Conservation (phyloP, 495 filamentous ascomycete species). For the Penicillium odoratum region DNA sequence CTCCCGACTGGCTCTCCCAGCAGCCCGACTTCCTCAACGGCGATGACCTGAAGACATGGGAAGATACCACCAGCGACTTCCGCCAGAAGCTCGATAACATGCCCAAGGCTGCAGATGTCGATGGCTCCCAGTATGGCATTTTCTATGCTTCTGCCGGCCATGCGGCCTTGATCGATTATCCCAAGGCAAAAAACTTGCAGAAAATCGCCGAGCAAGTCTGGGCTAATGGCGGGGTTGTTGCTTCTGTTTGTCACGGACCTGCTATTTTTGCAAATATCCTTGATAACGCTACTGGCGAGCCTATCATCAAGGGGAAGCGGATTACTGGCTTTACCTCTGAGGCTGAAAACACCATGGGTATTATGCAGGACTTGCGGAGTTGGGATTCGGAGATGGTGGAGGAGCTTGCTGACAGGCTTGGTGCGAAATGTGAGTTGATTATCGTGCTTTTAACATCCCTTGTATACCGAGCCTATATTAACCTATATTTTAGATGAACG, state of each 20-base stretch:
- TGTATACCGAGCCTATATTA: neutral
- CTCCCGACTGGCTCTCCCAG: constrained; percentile 44
- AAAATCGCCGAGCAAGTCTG: constrained; percentile 42
- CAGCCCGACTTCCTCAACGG: constrained; percentile 43
- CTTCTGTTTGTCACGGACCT: constrained; percentile 41
- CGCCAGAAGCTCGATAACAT: constrained; percentile 42
- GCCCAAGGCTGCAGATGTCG: constrained; percentile 31
- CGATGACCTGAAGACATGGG: constrained; percentile 36
- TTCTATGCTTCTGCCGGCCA: constrained; percentile 50
- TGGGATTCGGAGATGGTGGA: constrained; percentile 43
- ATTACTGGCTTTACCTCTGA: constrained; percentile 49
- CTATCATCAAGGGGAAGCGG: constrained; percentile 40
- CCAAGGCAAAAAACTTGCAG: constrained; percentile 38
- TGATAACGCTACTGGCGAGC: constrained; percentile 35
- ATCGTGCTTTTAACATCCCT: too few relatives aligned
- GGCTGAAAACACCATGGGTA: constrained; percentile 39
- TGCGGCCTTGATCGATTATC: constrained; percentile 48
- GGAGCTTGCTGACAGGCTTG: constrained; percentile 29
- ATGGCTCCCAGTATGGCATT: constrained; percentile 35
- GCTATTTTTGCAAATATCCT: constrained; percentile 45
- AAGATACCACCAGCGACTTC: constrained; percentile 42
- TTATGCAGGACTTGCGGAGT: constrained; percentile 32
- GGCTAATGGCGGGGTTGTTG: constrained; percentile 42
- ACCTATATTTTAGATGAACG: constrained; percentile 31
- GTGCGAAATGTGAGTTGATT: constrained; percentile 38